Base-by-base conservation (phyloP, 1,284 basidiomycete genomes). In the Crucibulum parvulum region DNA sequence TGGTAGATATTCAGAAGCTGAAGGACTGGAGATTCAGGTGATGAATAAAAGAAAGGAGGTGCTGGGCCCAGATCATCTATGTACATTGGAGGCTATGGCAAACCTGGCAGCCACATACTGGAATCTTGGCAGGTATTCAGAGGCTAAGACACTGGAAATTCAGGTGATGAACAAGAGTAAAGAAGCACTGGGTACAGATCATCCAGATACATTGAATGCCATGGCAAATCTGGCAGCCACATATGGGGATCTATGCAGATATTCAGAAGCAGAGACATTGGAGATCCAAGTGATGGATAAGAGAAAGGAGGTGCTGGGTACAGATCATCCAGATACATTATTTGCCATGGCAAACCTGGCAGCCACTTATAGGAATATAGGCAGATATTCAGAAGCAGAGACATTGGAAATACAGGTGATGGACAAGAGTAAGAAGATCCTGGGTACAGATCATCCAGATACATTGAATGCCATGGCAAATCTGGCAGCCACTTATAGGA, bases 241-340 rank as follows among this genome's bases (percentile, higher is more conserved):
- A 13, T 16, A 50, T 50, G 6, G 24, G 15, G 37, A 53, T 38
- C 52, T 34, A 34, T 35, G 35, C 15, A 46, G n/a, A 39, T 51
- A 47, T 53, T 38, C 47, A 36, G 53, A 59, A 6, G 58, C 39
- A 34, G 53, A 59, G 38, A 35, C 36, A 36, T 41, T 62, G 13
- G 16, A 51, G 8, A 48, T 52, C 37, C 35, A 37, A 8, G 55
- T 55, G 2, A 16, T 63, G 38, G 52, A 58, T 11, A 48, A 24
- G 37, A 61, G 47, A 36, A 59, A 37, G 37, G 52, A 37, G 38
- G 24, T 55, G 1, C 53, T 57, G 13, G 62, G 62, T 7, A 57
- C 41, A 48, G 53, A 56, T 7, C 58, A 62, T 56, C 53, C 48
- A 10, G 31, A 60, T 34, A 62, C 61, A 41, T 31, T 62, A 3